Conservation (phyloP, 2,329 filamentous ascomycete genomes). For the Metarhizium album region DNA sequence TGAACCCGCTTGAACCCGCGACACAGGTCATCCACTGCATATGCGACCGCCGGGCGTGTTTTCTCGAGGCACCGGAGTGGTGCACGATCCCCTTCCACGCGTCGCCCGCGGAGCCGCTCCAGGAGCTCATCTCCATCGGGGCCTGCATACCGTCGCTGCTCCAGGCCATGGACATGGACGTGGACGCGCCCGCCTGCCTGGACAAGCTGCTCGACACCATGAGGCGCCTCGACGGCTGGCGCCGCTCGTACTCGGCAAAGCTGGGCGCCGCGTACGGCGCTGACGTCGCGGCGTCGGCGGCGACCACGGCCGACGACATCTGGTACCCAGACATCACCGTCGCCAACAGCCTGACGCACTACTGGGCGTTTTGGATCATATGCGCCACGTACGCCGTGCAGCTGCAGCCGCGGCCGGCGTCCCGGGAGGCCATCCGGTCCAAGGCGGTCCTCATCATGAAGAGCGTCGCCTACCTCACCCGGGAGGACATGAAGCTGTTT, state of each 20-base stretch:
- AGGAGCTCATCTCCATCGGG: slow-evolving; percentile 18
- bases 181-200: neutral
- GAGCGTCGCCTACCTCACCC: slow-evolving; percentile 26
- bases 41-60: slow-evolving; percentile 17
- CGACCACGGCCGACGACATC: slow-evolving; percentile 5
- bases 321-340: slow-evolving; percentile 24
- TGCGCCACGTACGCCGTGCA: slow-evolving; percentile 19
- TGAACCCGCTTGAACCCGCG: no score
- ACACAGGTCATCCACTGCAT: slow-evolving; percentile 21
- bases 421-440: neutral
- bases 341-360: slow-evolving; percentile 26
- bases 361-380: slow-evolving; percentile 27
- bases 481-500: slow-evolving; percentile 28
- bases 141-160: slow-evolving; percentile 18
- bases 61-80: slow-evolving; percentile 21
- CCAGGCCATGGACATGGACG: slow-evolving; percentile 8
- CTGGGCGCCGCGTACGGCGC: neutral
- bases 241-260: neutral
- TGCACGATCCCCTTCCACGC: slow-evolving; percentile 19
- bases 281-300: neutral
- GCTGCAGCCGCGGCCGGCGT: slow-evolving; percentile 5
- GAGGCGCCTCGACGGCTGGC: neutral
- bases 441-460: slow-evolving; percentile 12
- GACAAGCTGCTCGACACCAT: neutral
- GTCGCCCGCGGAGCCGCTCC: slow-evolving; percentile 17